These are phyloP conservation scores for Colletotrichum brevisporum DNA, from an alignment of 2,329 filamentous ascomycete species.

Conservation along the genomic window DNA sequence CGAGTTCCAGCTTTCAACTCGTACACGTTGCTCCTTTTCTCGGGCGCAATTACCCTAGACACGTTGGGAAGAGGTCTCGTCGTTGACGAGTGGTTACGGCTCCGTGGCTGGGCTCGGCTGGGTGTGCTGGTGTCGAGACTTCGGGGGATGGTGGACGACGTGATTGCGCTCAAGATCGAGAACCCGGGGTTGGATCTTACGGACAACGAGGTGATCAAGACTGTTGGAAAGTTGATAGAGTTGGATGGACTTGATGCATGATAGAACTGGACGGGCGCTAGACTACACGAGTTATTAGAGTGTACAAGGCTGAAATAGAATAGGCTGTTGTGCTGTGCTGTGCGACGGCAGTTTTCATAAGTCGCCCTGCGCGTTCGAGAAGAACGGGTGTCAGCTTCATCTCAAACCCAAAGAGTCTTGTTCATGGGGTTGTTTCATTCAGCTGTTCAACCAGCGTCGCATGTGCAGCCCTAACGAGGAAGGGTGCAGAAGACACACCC, in stretches of 20 bases:
- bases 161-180: slow-evolving; percentile 86
- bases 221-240: slow-evolving; percentile 87
- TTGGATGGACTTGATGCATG: slow-evolving; percentile 86
- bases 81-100: slow-evolving; percentile 89
- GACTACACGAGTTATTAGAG: background rate
- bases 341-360: background rate
- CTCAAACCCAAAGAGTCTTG: slow-evolving; percentile 7
- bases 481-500: background rate
- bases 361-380: background rate
- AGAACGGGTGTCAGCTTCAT: background rate
- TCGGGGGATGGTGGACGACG: slow-evolving; percentile 86
- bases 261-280: slow-evolving; percentile 14
- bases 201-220: slow-evolving; percentile 77
- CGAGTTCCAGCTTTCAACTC: slow-evolving; percentile 80
- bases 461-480: background rate
- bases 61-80: slow-evolving; percentile 88
- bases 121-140: slow-evolving; percentile 89
- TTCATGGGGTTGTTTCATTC: background rate
- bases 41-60: slow-evolving; percentile 86
- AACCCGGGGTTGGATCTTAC: slow-evolving; percentile 74
- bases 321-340: background rate
- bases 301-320: background rate
- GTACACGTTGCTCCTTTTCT: slow-evolving; percentile 90
- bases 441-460: background rate
- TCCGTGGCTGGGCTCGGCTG: slow-evolving; percentile 94